phyloP scores from a whole-genome alignment of 2,329 filamentous ascomycete genomes.

The Fusarium tjaetaba region DNA sequence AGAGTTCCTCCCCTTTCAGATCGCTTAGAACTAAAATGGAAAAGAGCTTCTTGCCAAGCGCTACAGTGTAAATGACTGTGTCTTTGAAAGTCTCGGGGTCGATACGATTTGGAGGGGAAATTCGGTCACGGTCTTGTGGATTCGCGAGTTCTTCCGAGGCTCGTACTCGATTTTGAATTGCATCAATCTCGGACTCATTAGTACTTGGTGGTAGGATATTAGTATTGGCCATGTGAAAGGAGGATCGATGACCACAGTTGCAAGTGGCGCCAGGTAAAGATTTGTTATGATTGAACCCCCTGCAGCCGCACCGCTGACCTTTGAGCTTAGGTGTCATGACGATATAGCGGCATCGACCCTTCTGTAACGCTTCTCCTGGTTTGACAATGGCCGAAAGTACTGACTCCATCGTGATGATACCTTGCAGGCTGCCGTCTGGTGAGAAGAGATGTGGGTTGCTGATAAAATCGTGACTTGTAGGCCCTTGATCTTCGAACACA shows the following conservation, averaged over 20 bases:
- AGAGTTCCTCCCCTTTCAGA: neutral
- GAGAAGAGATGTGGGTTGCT: neutral
- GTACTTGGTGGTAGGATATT: no score
- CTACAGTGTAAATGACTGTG: neutral
- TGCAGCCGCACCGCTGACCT: no score
- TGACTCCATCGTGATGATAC: neutral
- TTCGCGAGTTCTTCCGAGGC: no score
- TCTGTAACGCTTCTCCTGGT: neutral
- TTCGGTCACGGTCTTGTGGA: no score
- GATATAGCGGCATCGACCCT: no score
- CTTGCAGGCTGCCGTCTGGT: neutral
- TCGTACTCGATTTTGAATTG: no score
- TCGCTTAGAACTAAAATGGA: neutral
- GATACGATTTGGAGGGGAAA: rapidly evolving
- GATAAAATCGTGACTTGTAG: rapidly evolving
- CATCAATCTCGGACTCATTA: no score
- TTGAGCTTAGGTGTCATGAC: no score
- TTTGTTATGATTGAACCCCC: no score
- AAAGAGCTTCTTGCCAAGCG: neutral
- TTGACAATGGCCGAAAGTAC: neutral
- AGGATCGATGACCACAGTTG: no score
- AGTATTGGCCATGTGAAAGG: no score
- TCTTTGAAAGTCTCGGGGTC: neutral
- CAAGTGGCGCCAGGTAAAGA: no score
- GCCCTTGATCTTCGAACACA: rapidly evolving